Evolutionary conservation across 495 filamentous ascomycete genomes (phyloP), one percentile per base, ranked within the genome.

Genomic region (Tuber brumale): DNA sequence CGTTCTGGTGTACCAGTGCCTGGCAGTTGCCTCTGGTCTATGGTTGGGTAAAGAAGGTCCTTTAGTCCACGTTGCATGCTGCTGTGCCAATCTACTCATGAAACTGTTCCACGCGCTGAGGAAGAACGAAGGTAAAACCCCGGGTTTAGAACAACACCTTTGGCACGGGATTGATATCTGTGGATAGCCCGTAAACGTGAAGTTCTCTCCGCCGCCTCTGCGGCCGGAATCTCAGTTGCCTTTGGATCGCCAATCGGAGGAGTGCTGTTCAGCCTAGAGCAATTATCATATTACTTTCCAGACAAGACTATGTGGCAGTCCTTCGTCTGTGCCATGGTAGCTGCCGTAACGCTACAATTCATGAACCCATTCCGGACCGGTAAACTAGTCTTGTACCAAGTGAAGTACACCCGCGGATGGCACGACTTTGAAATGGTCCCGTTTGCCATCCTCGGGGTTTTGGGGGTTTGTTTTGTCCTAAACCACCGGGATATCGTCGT

Each of bases 251-350:
- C 95, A 44, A 97, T 99, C 75, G 95, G 95, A 43, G 93, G 93
- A 35, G 93, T 97, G 27, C 85, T 97, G 8, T 97, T 99, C 86
- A 95, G 93, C 84, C 87, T 99, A 41, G 95, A 99, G 88, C 95
- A 97, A 88, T 85, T 99, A 19, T 97, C 94, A 2, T 99, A 98
- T 85, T 99, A 98, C 84, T 99, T 99, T 78, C 95, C 95, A 1
- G 95, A 99, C 82, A 98, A 97, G 83, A 97, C 95, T 1, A 99
- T 99, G 95, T 99, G 95, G 95, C 95, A 97, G 83, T 97, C 93
- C 83, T 98, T 99, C 85, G 95, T 99, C 27, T 97, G 95, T 81
- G 95, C 95, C 81, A 98, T 98, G 94, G 92, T 97, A 18, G 95
- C 95, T 23, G 94, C 96, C 23, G 93, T 98, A 14, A 93, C 93